Base-by-base conservation (phyloP, 495 filamentous ascomycete species). In the Xylaria acuta region DNA sequence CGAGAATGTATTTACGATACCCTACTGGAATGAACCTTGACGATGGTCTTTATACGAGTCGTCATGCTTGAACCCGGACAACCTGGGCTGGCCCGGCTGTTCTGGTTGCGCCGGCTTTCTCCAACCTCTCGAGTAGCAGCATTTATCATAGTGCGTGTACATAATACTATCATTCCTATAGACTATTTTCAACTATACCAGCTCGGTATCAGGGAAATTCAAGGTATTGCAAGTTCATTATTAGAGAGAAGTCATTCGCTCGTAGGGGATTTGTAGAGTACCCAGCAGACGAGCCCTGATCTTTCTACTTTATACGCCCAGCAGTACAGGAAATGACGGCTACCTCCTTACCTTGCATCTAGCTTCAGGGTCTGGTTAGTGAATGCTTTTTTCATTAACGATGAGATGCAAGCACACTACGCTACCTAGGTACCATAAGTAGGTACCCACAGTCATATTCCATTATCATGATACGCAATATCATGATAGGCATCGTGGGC, bases 1-100 rank as follows among this genome's bases (percentile, higher is more conserved):
- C 20, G 25, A 53, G 25, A 59, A 32, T 36, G 18, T 67, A 5
- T 36, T 30, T 56, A 27, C 49, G 47, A 67, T 67, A 67, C 64
- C 64, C 49, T 34, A 9, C 22, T 59, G 45, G 45, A 67, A 38
- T 22, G 20, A 60, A 38, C 20, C 32, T 38, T n/a, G 7, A 12
- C 18, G 32, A 36, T 3, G 30, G 38, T n/a, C 20, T 38, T 38
- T 22, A 1, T 34, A 1, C 7, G 30, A 1, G 12, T 60, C 58
- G 22, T 2, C 36, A n/a, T 36, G 54, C 18, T 9, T 4, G 18
- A 18, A 34, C 14, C 20, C 20, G 12, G 54, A 30, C 54, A 8
- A 12, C 25, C 34, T 58, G 54, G 14, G 12, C 27, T 16, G 14
- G 30, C 9, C 49, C 49, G 3, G 22, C 49, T 25, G 22, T 25